Evolutionary conservation across 2,329 filamentous ascomycete species (phyloP).

Genomic region (Aspergillus viridinutans): DNA sequence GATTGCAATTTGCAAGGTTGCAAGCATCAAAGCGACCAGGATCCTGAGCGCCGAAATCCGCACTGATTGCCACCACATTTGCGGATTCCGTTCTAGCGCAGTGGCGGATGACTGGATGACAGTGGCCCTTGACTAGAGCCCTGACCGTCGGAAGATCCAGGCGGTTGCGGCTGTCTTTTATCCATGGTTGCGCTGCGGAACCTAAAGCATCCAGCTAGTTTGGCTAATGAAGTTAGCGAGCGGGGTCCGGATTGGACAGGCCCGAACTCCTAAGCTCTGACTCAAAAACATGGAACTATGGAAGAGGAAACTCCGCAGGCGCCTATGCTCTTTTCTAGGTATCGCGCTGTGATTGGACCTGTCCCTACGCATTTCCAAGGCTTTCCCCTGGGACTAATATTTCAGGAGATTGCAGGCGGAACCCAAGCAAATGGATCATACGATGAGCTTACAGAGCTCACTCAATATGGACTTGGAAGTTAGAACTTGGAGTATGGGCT

Average conservation of each 20-base stretch:
- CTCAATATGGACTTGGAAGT: no score
- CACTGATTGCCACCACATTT: slow-evolving; percentile 1
- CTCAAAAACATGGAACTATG: no score
- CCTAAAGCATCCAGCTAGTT: not conserved
- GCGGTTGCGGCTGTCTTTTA: not conserved
- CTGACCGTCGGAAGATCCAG: not conserved
- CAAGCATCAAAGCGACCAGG: not conserved
- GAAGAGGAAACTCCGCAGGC: no score
- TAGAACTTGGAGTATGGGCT: no score
- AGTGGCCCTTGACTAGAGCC: not conserved
- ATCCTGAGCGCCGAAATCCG: not conserved
- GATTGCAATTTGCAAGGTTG: not conserved
- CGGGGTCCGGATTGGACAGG: not conserved
- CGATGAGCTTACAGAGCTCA: not conserved
- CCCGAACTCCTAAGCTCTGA: no score
- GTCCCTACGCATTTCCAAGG: not conserved
- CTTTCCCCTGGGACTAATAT: not conserved
- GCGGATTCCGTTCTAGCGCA: slow-evolving; percentile 6
- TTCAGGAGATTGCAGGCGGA: not conserved
- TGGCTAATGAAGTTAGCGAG: not conserved
- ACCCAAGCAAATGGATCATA: not conserved
- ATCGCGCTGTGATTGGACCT: not conserved
- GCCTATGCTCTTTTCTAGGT: not conserved
- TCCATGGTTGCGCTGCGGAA: not conserved
- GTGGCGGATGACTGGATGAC: not conserved